phyloP scores from a whole-genome alignment of 352 stramenopile species.

The Globisporangium apiculatum region DNA sequence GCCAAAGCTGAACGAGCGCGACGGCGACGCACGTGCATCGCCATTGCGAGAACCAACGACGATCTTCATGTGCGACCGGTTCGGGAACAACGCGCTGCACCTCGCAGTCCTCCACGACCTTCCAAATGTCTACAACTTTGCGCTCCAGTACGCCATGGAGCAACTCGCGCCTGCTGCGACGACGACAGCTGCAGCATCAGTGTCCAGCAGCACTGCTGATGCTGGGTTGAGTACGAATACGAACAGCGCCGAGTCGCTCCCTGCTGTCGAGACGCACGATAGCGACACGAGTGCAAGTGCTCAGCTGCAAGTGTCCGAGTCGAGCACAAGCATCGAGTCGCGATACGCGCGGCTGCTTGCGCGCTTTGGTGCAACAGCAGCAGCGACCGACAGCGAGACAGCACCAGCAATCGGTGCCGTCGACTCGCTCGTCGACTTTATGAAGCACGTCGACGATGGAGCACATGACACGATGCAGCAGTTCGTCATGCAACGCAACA shows the following conservation, averaged over 20 bases:
- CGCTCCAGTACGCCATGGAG: slow-evolving; percentile 37
- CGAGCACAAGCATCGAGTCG: neutral
- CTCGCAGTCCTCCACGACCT: slow-evolving; percentile 52
- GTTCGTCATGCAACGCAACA: slow-evolving; percentile 45
- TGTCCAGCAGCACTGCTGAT: slow-evolving; percentile 1
- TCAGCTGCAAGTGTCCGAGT: neutral
- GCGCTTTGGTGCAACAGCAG: slow-evolving; percentile 1
- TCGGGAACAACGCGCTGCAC: slow-evolving; percentile 60
- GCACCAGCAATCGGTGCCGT: neutral
- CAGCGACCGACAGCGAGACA: neutral
- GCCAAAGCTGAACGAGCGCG: no score
- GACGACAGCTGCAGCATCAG: neutral
- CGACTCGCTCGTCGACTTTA: slow-evolving; percentile 23
- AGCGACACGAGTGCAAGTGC: neutral
- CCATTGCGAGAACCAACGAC: slow-evolving; percentile 10
- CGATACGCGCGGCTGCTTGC: neutral
- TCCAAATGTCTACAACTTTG: slow-evolving; percentile 50
- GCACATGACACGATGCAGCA: slow-evolving; percentile 25
- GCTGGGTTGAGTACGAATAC: neutral
- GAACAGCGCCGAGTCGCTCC: neutral
- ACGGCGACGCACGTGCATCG: no score
- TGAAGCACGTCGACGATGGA: slow-evolving; percentile 20
- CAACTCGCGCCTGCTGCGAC: slow-evolving; percentile 12
- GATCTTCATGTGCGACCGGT: slow-evolving; percentile 46
- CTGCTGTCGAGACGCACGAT: neutral